Evolutionary conservation across 345 rosid genomes (phyloP).

Genomic region (Pseudoturritis turrita): DNA sequence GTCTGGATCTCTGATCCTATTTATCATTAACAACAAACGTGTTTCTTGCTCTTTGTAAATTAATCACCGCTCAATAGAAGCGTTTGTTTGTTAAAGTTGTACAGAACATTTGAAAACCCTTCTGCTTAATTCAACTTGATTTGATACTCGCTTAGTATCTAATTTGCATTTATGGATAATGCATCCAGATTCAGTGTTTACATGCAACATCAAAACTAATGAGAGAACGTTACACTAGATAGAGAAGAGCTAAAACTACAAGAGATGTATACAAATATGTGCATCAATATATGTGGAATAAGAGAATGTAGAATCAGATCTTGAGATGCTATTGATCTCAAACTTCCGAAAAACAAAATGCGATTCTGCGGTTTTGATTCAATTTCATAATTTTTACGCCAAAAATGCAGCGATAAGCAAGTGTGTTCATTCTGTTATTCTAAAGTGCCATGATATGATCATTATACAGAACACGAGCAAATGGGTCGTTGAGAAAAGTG

Average conservation of each 20-base stretch:
- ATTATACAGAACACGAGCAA: background rate
- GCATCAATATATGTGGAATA: too few species aligned
- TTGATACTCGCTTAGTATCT: background rate
- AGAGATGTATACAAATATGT: too few species aligned
- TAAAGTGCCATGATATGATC: background rate
- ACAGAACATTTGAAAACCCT: constrained; percentile 10
- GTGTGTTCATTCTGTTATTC: background rate
- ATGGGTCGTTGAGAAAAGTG: background rate
- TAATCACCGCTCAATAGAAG: constrained; percentile 10
- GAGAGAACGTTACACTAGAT: too few species aligned
- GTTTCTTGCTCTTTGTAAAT: constrained; percentile 16
- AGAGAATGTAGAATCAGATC: too few species aligned
- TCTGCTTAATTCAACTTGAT: constrained; percentile 19
- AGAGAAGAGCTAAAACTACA: too few species aligned
- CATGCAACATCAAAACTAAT: too few species aligned
- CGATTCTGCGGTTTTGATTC: too few species aligned
- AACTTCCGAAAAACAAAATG: too few species aligned
- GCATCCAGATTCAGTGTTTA: too few species aligned
- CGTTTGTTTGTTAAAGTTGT: constrained; percentile 14
- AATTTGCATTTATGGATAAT: too few species aligned
- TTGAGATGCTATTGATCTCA: too few species aligned
- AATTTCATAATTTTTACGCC: background rate
- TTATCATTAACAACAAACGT: background rate
- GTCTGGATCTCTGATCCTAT: constrained; percentile 10
- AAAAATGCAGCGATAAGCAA: background rate